Percentiles rank a stretch among this genome's conserved stretches.
Conservation (phyloP, 331 rosid species). For the Phaseolus coccineus region DNA sequence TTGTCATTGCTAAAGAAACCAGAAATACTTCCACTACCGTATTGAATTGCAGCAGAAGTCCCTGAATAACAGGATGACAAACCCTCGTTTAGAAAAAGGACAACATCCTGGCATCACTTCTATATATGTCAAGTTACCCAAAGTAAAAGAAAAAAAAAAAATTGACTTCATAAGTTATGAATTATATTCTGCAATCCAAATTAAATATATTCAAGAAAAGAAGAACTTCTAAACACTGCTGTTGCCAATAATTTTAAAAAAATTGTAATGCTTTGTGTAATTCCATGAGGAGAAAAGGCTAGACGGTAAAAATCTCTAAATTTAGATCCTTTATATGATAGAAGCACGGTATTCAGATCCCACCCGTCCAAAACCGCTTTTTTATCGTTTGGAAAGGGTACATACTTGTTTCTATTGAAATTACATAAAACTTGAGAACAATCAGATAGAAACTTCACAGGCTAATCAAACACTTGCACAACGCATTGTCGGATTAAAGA, state of each 20-base stretch:
- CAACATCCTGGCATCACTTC: neutral
- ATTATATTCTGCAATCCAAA: conserved; percentile 2
- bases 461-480: neutral
- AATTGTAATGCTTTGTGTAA: neutral
- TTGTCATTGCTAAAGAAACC: conserved; percentile 84
- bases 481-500: conserved; percentile 5
- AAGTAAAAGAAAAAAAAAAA: conserved; percentile 8
- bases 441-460: conserved; percentile 13
- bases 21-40: conserved; percentile 78
- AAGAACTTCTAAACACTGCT: neutral
- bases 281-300: neutral
- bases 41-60: conserved; percentile 75
- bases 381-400: neutral
- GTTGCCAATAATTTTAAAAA: neutral
- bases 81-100: neutral
- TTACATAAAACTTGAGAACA: neutral
- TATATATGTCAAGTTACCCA: neutral
- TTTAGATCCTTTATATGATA: neutral
- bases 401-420: neutral
- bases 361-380: neutral
- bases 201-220: conserved; percentile 6
- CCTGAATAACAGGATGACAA: conserved; percentile 55
- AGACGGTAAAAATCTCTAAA: neutral
- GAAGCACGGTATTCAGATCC: neutral
- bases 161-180: neutral